These are phyloP conservation scores for Aspergillus latus DNA, from an alignment of 2,329 filamentous ascomycete species.

Conservation along the genomic window DNA sequence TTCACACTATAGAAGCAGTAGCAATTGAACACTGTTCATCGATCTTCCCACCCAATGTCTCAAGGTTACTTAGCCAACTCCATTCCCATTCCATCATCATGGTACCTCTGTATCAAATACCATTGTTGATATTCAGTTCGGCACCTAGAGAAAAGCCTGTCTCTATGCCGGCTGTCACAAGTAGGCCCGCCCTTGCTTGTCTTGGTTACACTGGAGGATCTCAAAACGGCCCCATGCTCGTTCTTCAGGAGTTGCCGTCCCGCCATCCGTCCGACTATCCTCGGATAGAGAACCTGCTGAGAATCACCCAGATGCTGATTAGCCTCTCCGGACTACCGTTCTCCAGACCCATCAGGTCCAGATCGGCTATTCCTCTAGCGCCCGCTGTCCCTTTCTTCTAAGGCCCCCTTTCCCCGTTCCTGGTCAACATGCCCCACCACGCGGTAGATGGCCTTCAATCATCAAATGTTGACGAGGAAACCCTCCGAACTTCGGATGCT, in stretches of 20 bases:
- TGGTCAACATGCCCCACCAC: neutral
- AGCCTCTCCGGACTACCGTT: slow-evolving; percentile 13
- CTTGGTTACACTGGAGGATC: neutral
- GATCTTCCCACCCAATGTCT: no score
- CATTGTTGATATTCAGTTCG: no score
- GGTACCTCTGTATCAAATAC: no score
- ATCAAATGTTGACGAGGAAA: neutral
- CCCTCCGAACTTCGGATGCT: slow-evolving; percentile 15
- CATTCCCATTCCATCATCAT: no score
- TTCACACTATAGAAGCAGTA: no score
- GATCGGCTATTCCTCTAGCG: slow-evolving; percentile 17
- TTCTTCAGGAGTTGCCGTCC: slow-evolving; percentile 2
- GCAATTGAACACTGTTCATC: no score
- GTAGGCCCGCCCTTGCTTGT: neutral
- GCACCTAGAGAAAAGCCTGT: no score
- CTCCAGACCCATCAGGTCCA: slow-evolving; percentile 13
- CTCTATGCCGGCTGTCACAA: no score
- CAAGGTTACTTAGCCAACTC: no score
- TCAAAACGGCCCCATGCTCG: no score
- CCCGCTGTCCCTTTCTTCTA: slow-evolving; percentile 5
- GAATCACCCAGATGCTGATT: slow-evolving; percentile 5
- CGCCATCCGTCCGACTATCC: slow-evolving; percentile 13
- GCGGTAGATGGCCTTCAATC: neutral
- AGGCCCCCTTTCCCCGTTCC: neutral
- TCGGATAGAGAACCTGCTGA: slow-evolving; percentile 14